Conservation (phyloP, 2,329 filamentous ascomycete genomes). For the Botryotinia convoluta region DNA sequence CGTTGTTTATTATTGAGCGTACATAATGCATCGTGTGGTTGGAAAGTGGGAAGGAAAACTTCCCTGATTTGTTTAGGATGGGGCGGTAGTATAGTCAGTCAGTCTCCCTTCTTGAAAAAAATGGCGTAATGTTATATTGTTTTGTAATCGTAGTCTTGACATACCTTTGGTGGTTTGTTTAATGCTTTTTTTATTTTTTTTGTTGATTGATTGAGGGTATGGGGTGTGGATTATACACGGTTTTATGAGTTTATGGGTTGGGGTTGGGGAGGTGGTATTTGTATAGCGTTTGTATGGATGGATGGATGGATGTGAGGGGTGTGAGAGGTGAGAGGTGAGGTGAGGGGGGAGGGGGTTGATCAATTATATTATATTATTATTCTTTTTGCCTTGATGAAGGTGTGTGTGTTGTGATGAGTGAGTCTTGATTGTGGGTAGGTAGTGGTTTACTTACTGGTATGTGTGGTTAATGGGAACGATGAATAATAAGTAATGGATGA, state of each 20-base stretch:
- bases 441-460: too few relatives aligned
- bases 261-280: background rate
- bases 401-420: too few relatives aligned
- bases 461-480: too few relatives aligned
- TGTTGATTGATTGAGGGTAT: background rate
- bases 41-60: background rate
- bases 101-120: background rate
- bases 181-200: background rate
- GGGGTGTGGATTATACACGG: background rate
- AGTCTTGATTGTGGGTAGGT: too few relatives aligned
- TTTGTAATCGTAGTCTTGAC: background rate
- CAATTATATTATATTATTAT: background rate
- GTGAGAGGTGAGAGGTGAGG: too few relatives aligned
- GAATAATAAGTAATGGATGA: too few relatives aligned
- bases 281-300: background rate
- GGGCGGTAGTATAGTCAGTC: background rate
- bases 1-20: background rate
- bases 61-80: background rate
- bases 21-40: slow-evolving; percentile 3
- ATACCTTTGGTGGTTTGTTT: background rate
- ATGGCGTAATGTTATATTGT: background rate
- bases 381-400: too few relatives aligned
- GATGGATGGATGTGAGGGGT: too few relatives aligned
- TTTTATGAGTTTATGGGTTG: background rate
- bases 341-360: background rate